phyloP scores from a whole-genome alignment of 495 filamentous ascomycete genomes.

The Trichodelitschia bisporula region DNA sequence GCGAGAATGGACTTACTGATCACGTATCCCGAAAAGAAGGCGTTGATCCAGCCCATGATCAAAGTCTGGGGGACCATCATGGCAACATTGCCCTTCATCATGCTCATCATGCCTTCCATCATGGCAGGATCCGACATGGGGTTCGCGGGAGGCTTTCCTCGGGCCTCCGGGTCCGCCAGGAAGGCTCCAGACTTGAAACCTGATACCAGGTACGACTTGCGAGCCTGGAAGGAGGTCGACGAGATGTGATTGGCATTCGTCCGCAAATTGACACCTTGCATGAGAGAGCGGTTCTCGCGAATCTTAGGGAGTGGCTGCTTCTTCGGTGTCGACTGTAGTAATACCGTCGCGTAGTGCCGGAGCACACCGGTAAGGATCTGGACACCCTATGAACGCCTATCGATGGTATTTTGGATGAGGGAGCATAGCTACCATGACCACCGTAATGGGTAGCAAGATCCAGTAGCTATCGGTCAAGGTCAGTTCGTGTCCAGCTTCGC shows the following conservation, averaged over 20 bases:
- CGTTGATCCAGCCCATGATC: constrained; percentile 99
- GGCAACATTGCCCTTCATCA: constrained; percentile 99
- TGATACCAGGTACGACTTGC: constrained; percentile 55
- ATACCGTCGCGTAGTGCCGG: constrained; percentile 78
- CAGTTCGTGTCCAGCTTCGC: constrained; percentile 3
- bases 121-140: constrained; percentile 91
- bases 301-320: constrained; percentile 47
- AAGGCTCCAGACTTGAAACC: constrained; percentile 67
- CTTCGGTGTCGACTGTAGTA: constrained; percentile 74
- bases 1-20: constrained; percentile 39
- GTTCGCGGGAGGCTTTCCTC: constrained; percentile 72
- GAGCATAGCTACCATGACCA: constrained; percentile 68
- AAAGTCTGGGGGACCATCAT: constrained; percentile 98
- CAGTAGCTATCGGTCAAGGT: constrained; percentile 42
- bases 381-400: no score
- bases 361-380: constrained; percentile 86
- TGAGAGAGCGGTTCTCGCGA: constrained; percentile 68
- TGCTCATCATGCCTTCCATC: constrained; percentile 99
- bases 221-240: constrained; percentile 43
- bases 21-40: constrained; percentile 93
- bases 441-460: constrained; percentile 90
- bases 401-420: no score
- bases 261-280: constrained; percentile 69
- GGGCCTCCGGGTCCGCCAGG: constrained; percentile 65
- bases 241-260: constrained; percentile 53